A percentile compares a stretch with the other conserved stretches of the same genome.
Evolutionary conservation across 306 rosid genomes (phyloP).

Genomic region (Quercus engelmannii): DNA sequence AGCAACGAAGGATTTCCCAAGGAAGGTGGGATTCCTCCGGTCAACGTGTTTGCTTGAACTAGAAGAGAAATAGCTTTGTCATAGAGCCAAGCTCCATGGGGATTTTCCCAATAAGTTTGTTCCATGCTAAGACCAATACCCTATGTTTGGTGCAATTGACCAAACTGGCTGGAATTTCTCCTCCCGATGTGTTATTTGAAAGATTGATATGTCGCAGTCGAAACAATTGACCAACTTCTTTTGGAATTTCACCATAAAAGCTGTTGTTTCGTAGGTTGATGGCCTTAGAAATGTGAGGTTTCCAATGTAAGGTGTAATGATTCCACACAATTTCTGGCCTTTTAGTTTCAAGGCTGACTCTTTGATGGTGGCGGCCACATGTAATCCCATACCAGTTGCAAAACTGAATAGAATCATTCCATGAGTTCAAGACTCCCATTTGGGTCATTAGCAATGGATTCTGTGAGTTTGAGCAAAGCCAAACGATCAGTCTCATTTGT

Average conservation of each 20-base stretch:
- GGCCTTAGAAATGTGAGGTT: no score
- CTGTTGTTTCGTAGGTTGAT: no score
- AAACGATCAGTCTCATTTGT: slow-evolving; percentile 13
- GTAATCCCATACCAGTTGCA: slow-evolving; percentile 44
- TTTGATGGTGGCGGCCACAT: slow-evolving; percentile 13
- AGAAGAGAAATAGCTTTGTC: neutral
- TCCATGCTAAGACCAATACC: neutral
- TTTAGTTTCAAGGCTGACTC: neutral
- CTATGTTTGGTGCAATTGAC: neutral
- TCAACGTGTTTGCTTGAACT: neutral
- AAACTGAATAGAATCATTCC: slow-evolving; percentile 34
- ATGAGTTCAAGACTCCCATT: slow-evolving; percentile 18
- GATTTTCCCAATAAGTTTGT: slow-evolving; percentile 2
- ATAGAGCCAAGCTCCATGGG: slow-evolving; percentile 7
- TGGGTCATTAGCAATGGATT: neutral
- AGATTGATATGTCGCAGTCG: neutral
- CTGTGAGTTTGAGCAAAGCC: slow-evolving; percentile 7
- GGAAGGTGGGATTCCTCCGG: slow-evolving; percentile 1
- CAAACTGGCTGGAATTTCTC: slow-evolving; percentile 5
- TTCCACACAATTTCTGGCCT: neutral
- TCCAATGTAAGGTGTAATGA: neutral
- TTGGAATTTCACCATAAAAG: slow-evolving; percentile 17
- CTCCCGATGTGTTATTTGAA: neutral
- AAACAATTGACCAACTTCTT: slow-evolving; percentile 10
- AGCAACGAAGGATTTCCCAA: slow-evolving; percentile 13